Base-by-base conservation (phyloP, 2,329 filamentous ascomycete genomes). In the Microdochium bolleyi region DNA sequence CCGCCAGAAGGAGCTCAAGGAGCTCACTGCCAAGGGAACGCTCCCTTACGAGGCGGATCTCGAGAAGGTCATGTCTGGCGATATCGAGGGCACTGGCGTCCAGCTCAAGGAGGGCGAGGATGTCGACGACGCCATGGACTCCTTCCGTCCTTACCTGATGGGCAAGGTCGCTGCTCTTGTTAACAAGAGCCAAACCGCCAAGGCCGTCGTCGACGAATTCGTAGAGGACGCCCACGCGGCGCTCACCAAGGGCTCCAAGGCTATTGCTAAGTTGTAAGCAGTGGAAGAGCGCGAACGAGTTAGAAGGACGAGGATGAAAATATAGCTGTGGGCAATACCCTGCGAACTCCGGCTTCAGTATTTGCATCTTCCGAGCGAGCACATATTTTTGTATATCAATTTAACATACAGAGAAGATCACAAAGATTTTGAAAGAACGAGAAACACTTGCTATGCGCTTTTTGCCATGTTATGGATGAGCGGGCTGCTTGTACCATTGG, bases 31-130 rank as follows among this genome's bases (percentile, higher is more conserved):
- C 66, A 89, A 95, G 83, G 94, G 94, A 63, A 76, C 89, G 67
- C 89, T 99, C 61, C 94, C 94, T 49, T 95, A 95, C 58, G 94
- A 97, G 78, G 80, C 89, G 63, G 94, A 99, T 67, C 82, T 99
- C 32, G 94, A 99, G 77, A 88, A 87, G 72, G 72, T 95, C 64
- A 72, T 77, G 67, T 70, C 69, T 56, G 72, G 85, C 62, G 85
- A 89, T 54, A 67, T 84, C 83, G 65, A 66, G 8, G 24, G 24
- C 11, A 27, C 48, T 61, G 83, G 84, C 71, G 86, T 81, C 78
- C 84, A 88, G 63, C 78, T 81, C 60, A 85, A 84, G 70, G 80
- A 81, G 59, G 74, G 76, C 58, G 73, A 80, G 14, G 80, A 88
- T 55, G 82, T 89, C 54, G 92, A 96, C 55, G 90, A 97, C 41